Conservation (phyloP, 805 yeast genomes). For the Candida nanaspora region DNA sequence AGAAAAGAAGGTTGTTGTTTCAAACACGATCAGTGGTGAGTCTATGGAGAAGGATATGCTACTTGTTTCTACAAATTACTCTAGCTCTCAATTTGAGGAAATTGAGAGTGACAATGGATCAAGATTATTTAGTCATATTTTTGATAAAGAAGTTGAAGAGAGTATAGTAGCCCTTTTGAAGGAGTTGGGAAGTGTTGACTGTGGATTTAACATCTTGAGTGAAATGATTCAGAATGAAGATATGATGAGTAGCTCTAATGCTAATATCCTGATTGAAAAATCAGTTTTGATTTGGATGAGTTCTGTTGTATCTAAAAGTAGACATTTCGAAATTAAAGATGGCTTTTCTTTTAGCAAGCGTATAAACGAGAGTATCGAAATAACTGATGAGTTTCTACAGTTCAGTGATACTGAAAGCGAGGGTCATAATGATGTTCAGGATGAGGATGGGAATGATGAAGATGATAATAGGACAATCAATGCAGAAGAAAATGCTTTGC, state of each 20-base stretch:
- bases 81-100: constrained; percentile 4
- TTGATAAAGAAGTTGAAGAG: constrained; percentile 16
- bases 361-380: background rate
- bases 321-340: background rate
- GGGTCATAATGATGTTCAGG: background rate
- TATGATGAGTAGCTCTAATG: constrained; percentile 2
- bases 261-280: constrained; percentile 9
- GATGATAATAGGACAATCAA: constrained; percentile 5
- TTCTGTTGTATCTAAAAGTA: constrained; percentile 18
- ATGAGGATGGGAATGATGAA: constrained; percentile 10
- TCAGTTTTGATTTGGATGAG: constrained; percentile 33
- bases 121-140: constrained; percentile 12
- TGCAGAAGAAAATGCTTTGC: constrained; percentile 2
- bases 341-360: too few species aligned
- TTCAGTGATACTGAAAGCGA: background rate
- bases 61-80: constrained; percentile 13
- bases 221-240: background rate
- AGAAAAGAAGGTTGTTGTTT: background rate
- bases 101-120: background rate
- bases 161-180: constrained; percentile 8
- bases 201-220: background rate
- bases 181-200: background rate
- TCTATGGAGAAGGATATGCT: constrained; percentile 16
- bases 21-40: background rate
- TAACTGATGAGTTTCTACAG: constrained; percentile 14